Percentiles rank a stretch among this genome's conserved stretches.
Conservation (phyloP, 805 yeast genomes). For the Pichia thaimueangensis region DNA sequence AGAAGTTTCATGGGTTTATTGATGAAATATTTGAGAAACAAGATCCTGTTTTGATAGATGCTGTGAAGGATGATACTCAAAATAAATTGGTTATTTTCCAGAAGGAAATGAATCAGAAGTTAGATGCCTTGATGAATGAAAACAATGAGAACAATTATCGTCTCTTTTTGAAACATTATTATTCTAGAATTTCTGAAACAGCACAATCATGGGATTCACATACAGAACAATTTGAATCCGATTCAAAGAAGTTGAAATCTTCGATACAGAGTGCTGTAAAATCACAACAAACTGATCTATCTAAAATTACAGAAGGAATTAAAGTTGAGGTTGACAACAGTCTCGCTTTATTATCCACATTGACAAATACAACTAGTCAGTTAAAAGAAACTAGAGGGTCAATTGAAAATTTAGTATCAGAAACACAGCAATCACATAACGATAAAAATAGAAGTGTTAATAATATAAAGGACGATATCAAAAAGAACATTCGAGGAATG, state of each 20-base stretch:
- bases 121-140: background rate
- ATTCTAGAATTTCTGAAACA: background rate
- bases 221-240: background rate
- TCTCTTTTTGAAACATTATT: background rate
- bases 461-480: background rate
- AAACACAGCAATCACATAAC: background rate
- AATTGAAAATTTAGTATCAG: background rate
- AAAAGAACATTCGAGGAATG: background rate
- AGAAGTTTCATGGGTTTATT: slow-evolving; percentile 1
- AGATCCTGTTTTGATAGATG: background rate
- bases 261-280: background rate
- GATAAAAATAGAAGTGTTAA: background rate
- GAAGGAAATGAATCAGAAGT: background rate
- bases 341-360: too few relatives aligned
- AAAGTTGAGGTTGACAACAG: too few relatives aligned
- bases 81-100: slow-evolving; percentile 2
- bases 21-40: background rate
- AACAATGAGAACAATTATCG: background rate
- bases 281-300: background rate
- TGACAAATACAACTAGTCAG: too few relatives aligned
- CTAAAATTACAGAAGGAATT: too few relatives aligned
- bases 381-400: too few relatives aligned
- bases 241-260: background rate
- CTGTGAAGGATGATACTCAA: background rate
- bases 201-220: background rate